Conservation (phyloP, 2,329 filamentous ascomycete genomes). For the Penicillium corylophilum region DNA sequence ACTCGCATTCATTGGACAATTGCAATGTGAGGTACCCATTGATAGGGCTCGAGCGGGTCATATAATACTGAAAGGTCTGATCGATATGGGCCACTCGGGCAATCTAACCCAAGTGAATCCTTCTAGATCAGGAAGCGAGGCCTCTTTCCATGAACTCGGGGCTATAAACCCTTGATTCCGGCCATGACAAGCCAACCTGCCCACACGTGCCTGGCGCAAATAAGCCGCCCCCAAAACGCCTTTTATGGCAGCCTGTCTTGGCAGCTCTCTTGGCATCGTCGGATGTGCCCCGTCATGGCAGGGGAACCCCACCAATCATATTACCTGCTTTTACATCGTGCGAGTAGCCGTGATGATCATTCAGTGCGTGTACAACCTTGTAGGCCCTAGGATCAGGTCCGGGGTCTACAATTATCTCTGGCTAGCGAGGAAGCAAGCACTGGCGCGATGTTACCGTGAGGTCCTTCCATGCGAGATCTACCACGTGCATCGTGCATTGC, state of each 20-base stretch:
- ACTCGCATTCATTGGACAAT: neutral
- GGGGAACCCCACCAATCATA: neutral
- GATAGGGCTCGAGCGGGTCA: neutral
- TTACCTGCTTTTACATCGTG: neutral
- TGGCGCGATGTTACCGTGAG: neutral
- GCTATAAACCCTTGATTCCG: neutral
- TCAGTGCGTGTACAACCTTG: neutral
- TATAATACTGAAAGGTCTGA: neutral
- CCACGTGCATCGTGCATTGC: slow-evolving; percentile 1
- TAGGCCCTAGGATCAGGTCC: neutral
- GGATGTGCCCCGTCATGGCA: neutral
- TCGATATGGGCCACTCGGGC: neutral
- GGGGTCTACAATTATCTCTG: neutral
- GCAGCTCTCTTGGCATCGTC: neutral
- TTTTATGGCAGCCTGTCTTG: neutral
- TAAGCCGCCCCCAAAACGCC: neutral
- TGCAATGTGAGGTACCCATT: neutral
- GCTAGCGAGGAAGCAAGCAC: neutral
- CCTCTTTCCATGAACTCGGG: neutral
- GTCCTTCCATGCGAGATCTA: neutral
- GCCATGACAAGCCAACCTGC: neutral
- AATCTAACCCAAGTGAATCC: neutral
- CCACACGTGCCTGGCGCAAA: neutral
- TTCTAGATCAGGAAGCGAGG: neutral
- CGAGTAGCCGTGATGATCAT: slow-evolving; percentile 1